phyloP scores from a whole-genome alignment of 1,284 basidiomycete genomes.

The Ceratobasidium sp. region DNA sequence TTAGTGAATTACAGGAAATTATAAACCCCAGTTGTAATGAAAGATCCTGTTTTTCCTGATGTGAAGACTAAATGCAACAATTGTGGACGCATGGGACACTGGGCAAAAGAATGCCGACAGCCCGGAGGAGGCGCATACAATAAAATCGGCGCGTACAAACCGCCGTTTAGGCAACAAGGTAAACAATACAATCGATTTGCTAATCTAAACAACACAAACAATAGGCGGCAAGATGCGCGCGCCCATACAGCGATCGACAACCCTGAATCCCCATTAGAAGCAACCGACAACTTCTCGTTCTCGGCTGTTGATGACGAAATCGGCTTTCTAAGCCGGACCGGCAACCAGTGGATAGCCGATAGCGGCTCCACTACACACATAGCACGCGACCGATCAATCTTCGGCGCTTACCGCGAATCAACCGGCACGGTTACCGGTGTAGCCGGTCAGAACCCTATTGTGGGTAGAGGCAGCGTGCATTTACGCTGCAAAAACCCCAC shows the following conservation, averaged over 20 bases:
- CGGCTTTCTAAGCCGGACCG: background rate
- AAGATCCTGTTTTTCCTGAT: too few relatives aligned
- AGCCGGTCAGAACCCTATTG: background rate
- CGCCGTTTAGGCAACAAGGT: too few relatives aligned
- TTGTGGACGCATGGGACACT: too few relatives aligned
- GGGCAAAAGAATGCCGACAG: too few relatives aligned
- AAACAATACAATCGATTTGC: too few relatives aligned
- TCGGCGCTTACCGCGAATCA: background rate
- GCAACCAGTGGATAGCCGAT: background rate
- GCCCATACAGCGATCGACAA: background rate
- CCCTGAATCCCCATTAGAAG: background rate
- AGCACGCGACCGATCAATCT: background rate
- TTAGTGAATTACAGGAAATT: too few relatives aligned
- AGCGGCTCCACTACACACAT: slow-evolving; percentile 4
- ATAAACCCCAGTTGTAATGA: too few relatives aligned
- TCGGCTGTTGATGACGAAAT: background rate
- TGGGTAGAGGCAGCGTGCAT: slow-evolving; percentile 35
- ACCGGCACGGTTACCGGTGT: slow-evolving; percentile 5
- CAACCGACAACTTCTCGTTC: background rate
- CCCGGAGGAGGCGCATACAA: too few relatives aligned
- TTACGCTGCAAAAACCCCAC: slow-evolving; percentile 46
- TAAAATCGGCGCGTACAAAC: too few relatives aligned
- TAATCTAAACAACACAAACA: background rate
- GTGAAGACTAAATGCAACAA: too few relatives aligned
- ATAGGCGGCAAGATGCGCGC: background rate